Evolutionary conservation across 2,329 filamentous ascomycete genomes (phyloP).

Genomic region (Fusarium fracticaudum): DNA sequence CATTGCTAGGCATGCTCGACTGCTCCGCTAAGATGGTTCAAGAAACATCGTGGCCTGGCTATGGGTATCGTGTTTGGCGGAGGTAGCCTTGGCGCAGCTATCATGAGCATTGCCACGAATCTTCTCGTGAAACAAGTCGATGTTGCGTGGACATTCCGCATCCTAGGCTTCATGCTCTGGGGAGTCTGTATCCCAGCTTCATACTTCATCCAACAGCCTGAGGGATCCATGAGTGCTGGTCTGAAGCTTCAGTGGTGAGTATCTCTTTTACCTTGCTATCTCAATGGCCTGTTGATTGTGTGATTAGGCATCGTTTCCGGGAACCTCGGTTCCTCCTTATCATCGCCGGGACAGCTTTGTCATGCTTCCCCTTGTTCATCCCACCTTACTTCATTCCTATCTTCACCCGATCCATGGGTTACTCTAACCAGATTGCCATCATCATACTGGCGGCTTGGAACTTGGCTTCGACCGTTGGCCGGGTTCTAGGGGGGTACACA

Average conservation of each 20-base stretch:
- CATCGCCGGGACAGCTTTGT: constrained; percentile 37
- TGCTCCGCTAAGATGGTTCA: constrained; percentile 40
- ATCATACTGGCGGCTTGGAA: constrained; percentile 43
- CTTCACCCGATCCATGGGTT: constrained; percentile 39
- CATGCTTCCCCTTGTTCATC: constrained; percentile 41
- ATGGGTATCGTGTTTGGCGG: constrained; percentile 46
- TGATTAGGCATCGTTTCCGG: constrained; percentile 41
- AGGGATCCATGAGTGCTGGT: constrained; percentile 4
- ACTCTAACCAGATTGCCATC: constrained; percentile 38
- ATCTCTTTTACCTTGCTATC: rapidly evolving
- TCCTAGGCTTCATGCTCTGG: constrained; percentile 43
- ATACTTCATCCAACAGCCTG: constrained; percentile 38
- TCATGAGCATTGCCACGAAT: constrained; percentile 43
- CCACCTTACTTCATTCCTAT: constrained; percentile 42
- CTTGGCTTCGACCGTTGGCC: constrained; percentile 42
- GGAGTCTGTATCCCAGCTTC: constrained; percentile 44
- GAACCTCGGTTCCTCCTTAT: constrained; percentile 39
- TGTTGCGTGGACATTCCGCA: constrained; percentile 43
- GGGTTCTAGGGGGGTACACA: constrained; percentile 39
- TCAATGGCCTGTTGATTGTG: rapidly evolving
- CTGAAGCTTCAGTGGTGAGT: constrained; percentile 41
- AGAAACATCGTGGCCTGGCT: constrained; percentile 40
- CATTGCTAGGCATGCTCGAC: constrained; percentile 29
- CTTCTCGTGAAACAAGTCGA: constrained; percentile 37
- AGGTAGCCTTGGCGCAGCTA: constrained; percentile 42